Base-by-base conservation (phyloP, 306 rosid genomes). In the Cucumis cinereus region DNA sequence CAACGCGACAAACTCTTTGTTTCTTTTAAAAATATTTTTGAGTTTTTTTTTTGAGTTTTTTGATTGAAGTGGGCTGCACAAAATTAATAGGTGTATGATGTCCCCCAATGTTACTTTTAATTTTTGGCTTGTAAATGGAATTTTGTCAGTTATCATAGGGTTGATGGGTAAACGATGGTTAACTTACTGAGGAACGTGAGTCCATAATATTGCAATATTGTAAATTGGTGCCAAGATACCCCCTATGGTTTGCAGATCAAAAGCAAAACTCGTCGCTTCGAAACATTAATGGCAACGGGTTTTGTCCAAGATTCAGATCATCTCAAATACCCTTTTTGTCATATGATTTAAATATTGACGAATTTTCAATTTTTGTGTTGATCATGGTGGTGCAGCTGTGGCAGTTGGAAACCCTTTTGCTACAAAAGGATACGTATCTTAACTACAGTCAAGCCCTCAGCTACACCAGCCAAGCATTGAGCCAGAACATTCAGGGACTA, bases 401-500 rank as follows among this genome's bases (percentile, higher is more conserved):
- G 99, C 99, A 95, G 80, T 75, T 95, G 90, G 99, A 95, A 76
- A 92, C 97, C 62, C 98, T 95, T 77, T 80, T 95, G 77, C 83
- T 95, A 72, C 99, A 95, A 70, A 95, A 89, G 88, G 98, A 95
- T 82, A 95, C 99, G 61, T 95, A 95, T 81, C 87, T 90, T 60
- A 95, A 84, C 86, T 92, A 95, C 90, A 92, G 98, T 79, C 99
- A 95, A 87, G 99, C 99, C 16, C 86, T 95, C 41, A 95, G 99
- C 88, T 90, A 92, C 83, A 95, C 99, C 10, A 95, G 99, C 89
- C 98, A 92, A 86, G 99, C 99, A 19, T 77, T 95, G 83, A 95
- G 99, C 85, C 99, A 95, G 87, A 95, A 92, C 82, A 89, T 95
- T 60, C 99, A 90, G 50, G 99, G 99, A 49, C 87, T 92, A 62